These are phyloP conservation scores for Penicillium pulvis DNA, from an alignment of 495 filamentous ascomycete species.

Conservation along the genomic window DNA sequence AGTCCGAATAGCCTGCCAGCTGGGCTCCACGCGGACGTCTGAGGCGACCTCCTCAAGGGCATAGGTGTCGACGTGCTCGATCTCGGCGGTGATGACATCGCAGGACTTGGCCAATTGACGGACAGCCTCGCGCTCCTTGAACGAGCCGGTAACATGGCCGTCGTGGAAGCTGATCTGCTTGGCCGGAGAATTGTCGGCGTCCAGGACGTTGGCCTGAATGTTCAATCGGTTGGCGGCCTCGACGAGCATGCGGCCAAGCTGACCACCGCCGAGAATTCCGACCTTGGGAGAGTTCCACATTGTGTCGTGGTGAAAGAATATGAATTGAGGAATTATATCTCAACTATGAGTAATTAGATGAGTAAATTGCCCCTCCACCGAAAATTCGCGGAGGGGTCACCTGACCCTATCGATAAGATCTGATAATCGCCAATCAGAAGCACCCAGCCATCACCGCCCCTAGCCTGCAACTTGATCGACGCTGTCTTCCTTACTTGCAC, in stretches of 20 bases:
- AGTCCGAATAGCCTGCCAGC: constrained; percentile 82
- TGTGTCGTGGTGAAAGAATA: constrained; percentile 14
- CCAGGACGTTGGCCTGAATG: constrained; percentile 78
- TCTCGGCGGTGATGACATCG: constrained; percentile 92
- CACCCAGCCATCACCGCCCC: constrained; percentile 15
- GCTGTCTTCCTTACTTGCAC: constrained; percentile 14
- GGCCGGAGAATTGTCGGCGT: constrained; percentile 77
- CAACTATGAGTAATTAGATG: constrained; percentile 9
- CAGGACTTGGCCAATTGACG: constrained; percentile 73
- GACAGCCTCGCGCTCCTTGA: constrained; percentile 76
- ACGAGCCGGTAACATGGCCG: constrained; percentile 79
- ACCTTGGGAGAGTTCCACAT: constrained; percentile 57
- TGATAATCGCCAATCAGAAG: constrained; percentile 21
- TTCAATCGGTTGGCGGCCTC: constrained; percentile 87
- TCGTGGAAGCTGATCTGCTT: constrained; percentile 84
- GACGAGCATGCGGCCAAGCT: constrained; percentile 93
- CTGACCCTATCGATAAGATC: constrained; percentile 33
- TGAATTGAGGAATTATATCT: background rate
- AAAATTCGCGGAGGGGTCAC: constrained; percentile 36
- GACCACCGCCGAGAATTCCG: constrained; percentile 76
- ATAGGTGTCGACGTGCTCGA: constrained; percentile 93
- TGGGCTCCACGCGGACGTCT: constrained; percentile 71
- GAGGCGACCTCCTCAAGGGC: constrained; percentile 84
- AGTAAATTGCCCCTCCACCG: constrained; percentile 36
- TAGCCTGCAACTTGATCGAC: constrained; percentile 21